Percentiles rank a stretch among this genome's conserved stretches.
These are phyloP conservation scores for Trichoderma polysporum DNA, from an alignment of 2,329 filamentous ascomycete species.

Conservation along the genomic window DNA sequence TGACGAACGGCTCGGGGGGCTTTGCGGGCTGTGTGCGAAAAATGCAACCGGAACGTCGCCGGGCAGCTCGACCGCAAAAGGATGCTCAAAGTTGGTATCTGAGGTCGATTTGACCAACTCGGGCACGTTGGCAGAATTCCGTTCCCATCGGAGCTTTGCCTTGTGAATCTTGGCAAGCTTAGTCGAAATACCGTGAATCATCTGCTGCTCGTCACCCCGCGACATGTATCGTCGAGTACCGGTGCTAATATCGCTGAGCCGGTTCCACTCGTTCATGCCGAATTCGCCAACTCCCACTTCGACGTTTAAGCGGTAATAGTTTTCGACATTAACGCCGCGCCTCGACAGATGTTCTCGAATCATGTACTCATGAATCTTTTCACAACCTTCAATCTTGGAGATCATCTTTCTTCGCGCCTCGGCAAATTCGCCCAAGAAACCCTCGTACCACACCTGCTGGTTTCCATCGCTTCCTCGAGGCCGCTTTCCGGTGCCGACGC, in stretches of 20 bases:
- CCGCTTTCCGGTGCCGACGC: constrained; percentile 89
- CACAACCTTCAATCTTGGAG: constrained; percentile 91
- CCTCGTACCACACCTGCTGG: constrained; percentile 86
- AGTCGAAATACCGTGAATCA: constrained; percentile 72
- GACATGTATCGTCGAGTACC: constrained; percentile 81
- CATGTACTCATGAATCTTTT: constrained; percentile 87
- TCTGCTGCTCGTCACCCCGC: constrained; percentile 69
- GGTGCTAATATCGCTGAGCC: constrained; percentile 92
- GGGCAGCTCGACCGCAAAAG: constrained; percentile 58
- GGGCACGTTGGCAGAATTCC: constrained; percentile 42
- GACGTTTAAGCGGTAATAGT: constrained; percentile 96
- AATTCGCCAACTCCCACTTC: constrained; percentile 96
- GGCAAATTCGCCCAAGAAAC: constrained; percentile 87
- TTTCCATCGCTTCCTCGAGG: constrained; percentile 65
- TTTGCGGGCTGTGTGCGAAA: constrained; percentile 39
- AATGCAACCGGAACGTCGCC: constrained; percentile 49
- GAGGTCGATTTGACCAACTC: constrained; percentile 45
- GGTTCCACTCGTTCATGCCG: constrained; percentile 97
- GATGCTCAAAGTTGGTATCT: constrained; percentile 42
- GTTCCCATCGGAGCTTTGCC: constrained; percentile 68
- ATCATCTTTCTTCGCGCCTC: constrained; percentile 85
- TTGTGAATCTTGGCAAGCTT: constrained; percentile 83
- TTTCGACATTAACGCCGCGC: constrained; percentile 78
- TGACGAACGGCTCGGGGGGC: constrained; percentile 48
- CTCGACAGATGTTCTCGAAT: constrained; percentile 71